Evolutionary conservation across 2,329 filamentous ascomycete genomes (phyloP), one percentile per base, ranked within the genome.

Genomic region (Neofusicoccum umdonicola): DNA sequence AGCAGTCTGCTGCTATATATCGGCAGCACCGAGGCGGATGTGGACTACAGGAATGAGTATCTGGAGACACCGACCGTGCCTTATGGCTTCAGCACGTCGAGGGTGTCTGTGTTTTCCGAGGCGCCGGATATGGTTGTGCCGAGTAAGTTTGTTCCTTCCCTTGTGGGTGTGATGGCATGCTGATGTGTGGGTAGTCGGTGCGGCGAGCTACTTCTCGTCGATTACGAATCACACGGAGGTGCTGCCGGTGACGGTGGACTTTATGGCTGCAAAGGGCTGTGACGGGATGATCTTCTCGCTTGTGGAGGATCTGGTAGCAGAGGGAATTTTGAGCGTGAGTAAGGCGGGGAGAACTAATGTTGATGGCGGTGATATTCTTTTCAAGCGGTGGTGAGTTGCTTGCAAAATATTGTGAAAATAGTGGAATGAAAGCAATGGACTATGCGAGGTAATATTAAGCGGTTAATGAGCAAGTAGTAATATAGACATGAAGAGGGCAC

Each of bases 241-340:
- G 51, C 71, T 88, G 39, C 87, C 87, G 0, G 86, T 89, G 0
- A 82, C 84, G 0, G 81, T 88, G 0, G 80, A 86, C 66, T 76
- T 88, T 19, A 75, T 88, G 74, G 86, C 81, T 0, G 83, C 85
- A 0, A 83, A 82, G 67, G 86, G 86, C 0, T 89, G 87, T 67
- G 87, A 89, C 73, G 83, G 84, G 0, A 79, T 88, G 76, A 69
- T 88, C 31, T 84, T 83, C 47, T 80, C 79, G 48, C 71, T 88
- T 57, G 83, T 85, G 2, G 75, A 81, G 57, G 83, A 85, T 47
- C 66, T 88, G 64, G 78, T 82, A 1, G 74, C 74, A 31, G 80
- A 77, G 15, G 85, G 84, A 0, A 77, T 87, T 3, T 19, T 87
- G 47, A 77, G 76, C 52, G 68, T 78, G 3, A 83, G 81, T 2